Evolutionary conservation across 2,329 filamentous ascomycete genomes (phyloP), one percentile per base, ranked within the genome.

Genomic region (Diaporthe humulicola): DNA sequence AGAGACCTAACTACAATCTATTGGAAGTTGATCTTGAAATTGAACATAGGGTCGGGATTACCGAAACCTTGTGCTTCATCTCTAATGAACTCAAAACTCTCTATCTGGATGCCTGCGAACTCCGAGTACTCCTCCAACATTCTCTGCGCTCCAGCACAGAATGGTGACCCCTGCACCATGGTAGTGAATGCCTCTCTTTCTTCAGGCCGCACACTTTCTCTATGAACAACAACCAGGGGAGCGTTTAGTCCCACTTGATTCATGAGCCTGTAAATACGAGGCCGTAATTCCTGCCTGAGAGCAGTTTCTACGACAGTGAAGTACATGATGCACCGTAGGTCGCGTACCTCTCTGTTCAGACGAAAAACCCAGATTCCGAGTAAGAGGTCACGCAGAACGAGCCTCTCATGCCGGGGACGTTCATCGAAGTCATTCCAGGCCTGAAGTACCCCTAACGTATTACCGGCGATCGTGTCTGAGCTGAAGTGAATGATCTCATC

Each of bases 191-290:
- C 48, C 22, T 69, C 33, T 12, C 5, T 4, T 8, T 69, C 48
- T 8, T 28, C 2, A 2, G 64, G 4, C 2, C 33, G 14, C 3
- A 3, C n/a, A 30, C 8, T 1, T 1, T 40, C 15, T 7, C n/a
- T 15, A 69, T 14, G 2, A 40, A 2, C 2, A 69, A 6, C n/a
- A n/a, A n/a, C n/a, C n/a, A n/a, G n/a, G n/a, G n/a, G n/a, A n/a
- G n/a, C n/a, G n/a, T n/a, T n/a, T n/a, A n/a, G n/a, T n/a, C n/a
- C n/a, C n/a, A n/a, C n/a, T n/a, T n/a, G 6, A 2, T n/a, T n/a
- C 45, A 54, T 14, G 3, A 54, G 1, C 3, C 3, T 2, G 5
- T 69, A 69, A 4, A 54, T n/a, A 1, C 1, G 3, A 12, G 45
- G 64, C 8, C 30, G 8, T 1, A 54, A 4, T 15, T 1, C 4